These are phyloP conservation scores for Euphorbia corollata DNA, from an alignment of 441 rosid species.

Conservation along the genomic window DNA sequence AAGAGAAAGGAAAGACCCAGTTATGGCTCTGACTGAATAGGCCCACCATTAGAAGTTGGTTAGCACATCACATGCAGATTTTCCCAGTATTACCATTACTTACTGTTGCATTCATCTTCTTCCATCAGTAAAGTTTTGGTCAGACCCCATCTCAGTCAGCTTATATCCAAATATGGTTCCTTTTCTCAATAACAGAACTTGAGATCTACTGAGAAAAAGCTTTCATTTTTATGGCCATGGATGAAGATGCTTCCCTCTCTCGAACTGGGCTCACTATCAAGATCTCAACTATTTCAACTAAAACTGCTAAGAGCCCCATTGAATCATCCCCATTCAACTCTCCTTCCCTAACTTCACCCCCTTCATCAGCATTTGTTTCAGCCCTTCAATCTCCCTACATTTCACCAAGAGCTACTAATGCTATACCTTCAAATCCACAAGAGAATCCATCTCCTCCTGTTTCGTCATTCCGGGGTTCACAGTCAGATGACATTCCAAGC, in stretches of 20 bases:
- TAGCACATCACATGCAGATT: conserved; percentile 59
- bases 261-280: conserved; percentile 55
- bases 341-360: conserved; percentile 66
- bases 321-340: conserved; percentile 50
- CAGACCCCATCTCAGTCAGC: conserved; percentile 39
- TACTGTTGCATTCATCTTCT: conserved; percentile 71
- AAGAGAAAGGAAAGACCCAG: conserved; percentile 22
- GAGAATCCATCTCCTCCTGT: conserved; percentile 34
- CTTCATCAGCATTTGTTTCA: conserved; percentile 94
- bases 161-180: conserved; percentile 15
- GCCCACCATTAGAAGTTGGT: conserved; percentile 53
- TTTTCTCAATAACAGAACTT: background rate
- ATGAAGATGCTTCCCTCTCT: conserved; percentile 26
- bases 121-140: conserved; percentile 27
- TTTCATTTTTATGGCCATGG: conserved; percentile 28
- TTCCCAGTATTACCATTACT: conserved; percentile 27
- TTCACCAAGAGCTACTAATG: conserved; percentile 59
- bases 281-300: conserved; percentile 39
- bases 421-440: conserved; percentile 24
- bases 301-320: conserved; percentile 39
- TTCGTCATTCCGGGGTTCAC: conserved; percentile 44
- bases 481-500: conserved; percentile 72
- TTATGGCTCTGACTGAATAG: conserved; percentile 33
- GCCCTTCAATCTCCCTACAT: conserved; percentile 90
- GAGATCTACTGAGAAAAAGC: conserved; percentile 25